phyloP scores from a whole-genome alignment of 2,329 filamentous ascomycete species.

The Aplosporella prunicola region DNA sequence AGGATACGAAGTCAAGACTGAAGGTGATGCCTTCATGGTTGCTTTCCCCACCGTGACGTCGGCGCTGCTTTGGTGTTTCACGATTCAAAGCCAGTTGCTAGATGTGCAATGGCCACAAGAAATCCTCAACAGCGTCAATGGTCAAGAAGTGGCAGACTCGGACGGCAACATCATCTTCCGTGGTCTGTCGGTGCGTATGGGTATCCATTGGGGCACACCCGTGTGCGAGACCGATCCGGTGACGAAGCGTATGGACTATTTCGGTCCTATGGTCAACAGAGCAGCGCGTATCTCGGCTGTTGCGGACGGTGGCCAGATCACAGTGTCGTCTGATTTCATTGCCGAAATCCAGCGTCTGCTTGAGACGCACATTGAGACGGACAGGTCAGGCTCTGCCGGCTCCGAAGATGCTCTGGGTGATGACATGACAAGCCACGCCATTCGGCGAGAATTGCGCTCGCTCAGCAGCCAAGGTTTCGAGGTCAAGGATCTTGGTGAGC shows the following conservation, averaged over 20 bases:
- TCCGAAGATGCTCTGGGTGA: conserved; percentile 69
- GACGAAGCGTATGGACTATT: conserved; percentile 97
- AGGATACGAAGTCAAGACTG: conserved; percentile 97
- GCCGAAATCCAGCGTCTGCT: conserved; percentile 87
- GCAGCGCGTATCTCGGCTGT: conserved; percentile 88
- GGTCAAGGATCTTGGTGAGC: conserved; percentile 91
- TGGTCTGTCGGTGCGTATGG: conserved; percentile 92
- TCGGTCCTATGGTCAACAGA: conserved; percentile 98
- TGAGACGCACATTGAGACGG: conserved; percentile 80
- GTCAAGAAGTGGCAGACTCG: conserved; percentile 71
- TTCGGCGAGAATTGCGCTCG: conserved; percentile 77
- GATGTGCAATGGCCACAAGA: conserved; percentile 91
- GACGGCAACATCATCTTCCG: conserved; percentile 87
- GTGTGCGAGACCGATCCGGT: conserved; percentile 95
- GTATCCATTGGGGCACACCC: conserved; percentile 88
- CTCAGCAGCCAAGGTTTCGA: conserved; percentile 89
- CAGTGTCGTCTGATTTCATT: conserved; percentile 94
- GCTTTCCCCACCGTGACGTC: conserved; percentile 95
- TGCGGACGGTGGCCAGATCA: conserved; percentile 93
- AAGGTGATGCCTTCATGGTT: conserved; percentile 99
- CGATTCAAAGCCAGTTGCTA: conserved; percentile 78
- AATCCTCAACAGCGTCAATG: conserved; percentile 76
- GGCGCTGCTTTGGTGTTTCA: conserved; percentile 91
- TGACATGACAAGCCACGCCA: conserved; percentile 63
- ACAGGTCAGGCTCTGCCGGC: conserved; percentile 57